These are phyloP conservation scores for Sarcodon aspratus DNA, from an alignment of 768 basidiomycete species.

Conservation along the genomic window DNA sequence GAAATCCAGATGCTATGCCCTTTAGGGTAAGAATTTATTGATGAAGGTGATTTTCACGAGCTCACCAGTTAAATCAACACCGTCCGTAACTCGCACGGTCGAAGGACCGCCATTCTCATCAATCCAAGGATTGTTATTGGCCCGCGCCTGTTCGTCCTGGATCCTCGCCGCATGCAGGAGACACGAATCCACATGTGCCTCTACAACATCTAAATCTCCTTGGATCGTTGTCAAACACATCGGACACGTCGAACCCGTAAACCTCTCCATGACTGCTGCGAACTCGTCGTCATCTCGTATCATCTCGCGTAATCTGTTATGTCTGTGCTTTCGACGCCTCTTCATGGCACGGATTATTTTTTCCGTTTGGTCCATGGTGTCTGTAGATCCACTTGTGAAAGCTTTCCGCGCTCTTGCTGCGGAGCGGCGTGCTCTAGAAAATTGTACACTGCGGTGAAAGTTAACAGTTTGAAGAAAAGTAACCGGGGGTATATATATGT, in stretches of 20 bases:
- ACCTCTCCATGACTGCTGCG: slow-evolving; percentile 16
- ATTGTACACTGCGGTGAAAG: slow-evolving; percentile 21
- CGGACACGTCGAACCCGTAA: slow-evolving; percentile 47
- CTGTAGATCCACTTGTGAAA: slow-evolving; percentile 8
- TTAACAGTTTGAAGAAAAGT: slow-evolving; percentile 1
- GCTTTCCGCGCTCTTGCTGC: slow-evolving; percentile 29
- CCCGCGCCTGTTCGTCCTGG: slow-evolving; percentile 30
- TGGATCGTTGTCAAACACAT: slow-evolving; percentile 46
- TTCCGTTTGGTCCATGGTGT: slow-evolving; percentile 20
- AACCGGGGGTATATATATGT: slow-evolving; percentile 11
- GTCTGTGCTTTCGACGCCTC: slow-evolving; percentile 57
- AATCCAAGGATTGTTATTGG: slow-evolving; percentile 25
- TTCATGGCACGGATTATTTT: slow-evolving; percentile 55
- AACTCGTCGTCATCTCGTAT: slow-evolving; percentile 49
- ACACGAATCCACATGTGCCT: slow-evolving; percentile 78
- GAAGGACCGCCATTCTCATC: slow-evolving; percentile 20
- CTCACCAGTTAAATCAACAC: slow-evolving; percentile 23
- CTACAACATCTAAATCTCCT: slow-evolving; percentile 63
- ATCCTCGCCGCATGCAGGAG: slow-evolving; percentile 42
- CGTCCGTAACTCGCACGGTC: slow-evolving; percentile 25
- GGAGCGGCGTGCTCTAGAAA: slow-evolving; percentile 28
- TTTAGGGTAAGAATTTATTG: not conserved
- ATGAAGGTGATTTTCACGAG: slow-evolving; percentile 2
- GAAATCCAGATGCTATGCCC: slow-evolving; percentile 59
- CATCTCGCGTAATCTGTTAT: slow-evolving; percentile 56